phyloP scores from a whole-genome alignment of 257 asterid species.

The Primulina eburnea region DNA sequence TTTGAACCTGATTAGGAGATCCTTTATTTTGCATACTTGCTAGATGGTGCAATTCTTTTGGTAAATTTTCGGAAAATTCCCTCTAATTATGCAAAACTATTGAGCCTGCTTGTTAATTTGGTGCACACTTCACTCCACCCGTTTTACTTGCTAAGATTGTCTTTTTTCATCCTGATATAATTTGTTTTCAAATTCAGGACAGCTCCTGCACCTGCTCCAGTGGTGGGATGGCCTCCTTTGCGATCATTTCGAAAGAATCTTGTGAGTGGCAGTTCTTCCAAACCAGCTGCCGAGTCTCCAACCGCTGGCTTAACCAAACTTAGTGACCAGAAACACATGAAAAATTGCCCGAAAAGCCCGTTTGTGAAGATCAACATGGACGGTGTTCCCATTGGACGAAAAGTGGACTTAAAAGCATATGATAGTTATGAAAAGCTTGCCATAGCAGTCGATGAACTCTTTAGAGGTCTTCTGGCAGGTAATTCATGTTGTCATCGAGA shows the following conservation, averaged over 20 bases:
- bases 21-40: neutral
- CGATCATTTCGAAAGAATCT: constrained; percentile 75
- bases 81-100: neutral
- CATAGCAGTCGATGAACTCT: constrained; percentile 71
- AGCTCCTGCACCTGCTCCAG: constrained; percentile 65
- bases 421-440: constrained; percentile 77
- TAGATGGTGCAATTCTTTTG: neutral
- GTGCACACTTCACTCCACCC: neutral
- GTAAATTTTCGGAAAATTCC: neutral
- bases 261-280: constrained; percentile 48
- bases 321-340: constrained; percentile 32
- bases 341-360: constrained; percentile 40
- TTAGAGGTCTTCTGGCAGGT: constrained; percentile 93
- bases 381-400: constrained; percentile 91
- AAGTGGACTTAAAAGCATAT: constrained; percentile 72
- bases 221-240: constrained; percentile 98
- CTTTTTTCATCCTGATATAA: neutral
- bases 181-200: constrained; percentile 33
- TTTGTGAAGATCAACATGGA: constrained; percentile 98
- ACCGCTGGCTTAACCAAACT: constrained; percentile 34
- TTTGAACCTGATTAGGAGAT: neutral
- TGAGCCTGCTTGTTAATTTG: neutral
- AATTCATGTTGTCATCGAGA: neutral
- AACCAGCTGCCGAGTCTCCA: constrained; percentile 37
- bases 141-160: neutral